A percentile compares a stretch with the other conserved stretches of the same genome.
Evolutionary conservation across 2,329 filamentous ascomycete species (phyloP).

Genomic region (Dactylonectria estremocensis): DNA sequence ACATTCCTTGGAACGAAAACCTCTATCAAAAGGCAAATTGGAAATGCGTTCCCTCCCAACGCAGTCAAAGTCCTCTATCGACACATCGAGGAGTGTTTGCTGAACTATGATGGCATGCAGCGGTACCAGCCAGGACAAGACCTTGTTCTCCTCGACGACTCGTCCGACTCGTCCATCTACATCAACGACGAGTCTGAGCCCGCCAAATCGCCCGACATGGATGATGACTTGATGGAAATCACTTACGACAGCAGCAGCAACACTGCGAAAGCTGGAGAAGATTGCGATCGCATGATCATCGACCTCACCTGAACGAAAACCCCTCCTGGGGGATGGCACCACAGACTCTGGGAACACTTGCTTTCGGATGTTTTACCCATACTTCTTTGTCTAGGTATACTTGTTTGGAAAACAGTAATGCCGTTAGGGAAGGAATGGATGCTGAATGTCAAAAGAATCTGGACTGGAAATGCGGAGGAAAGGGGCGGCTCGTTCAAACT

Average conservation of each 20-base stretch:
- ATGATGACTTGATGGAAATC: slow-evolving; percentile 39
- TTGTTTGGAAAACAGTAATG: slow-evolving; percentile 22
- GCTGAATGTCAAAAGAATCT: slow-evolving; percentile 15
- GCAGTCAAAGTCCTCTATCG: slow-evolving; percentile 66
- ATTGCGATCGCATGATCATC: slow-evolving; percentile 34
- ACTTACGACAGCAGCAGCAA: background rate
- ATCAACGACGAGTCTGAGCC: slow-evolving; percentile 21
- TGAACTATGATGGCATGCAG: slow-evolving; percentile 58
- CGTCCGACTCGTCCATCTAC: slow-evolving; percentile 36
- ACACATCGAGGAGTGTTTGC: slow-evolving; percentile 64
- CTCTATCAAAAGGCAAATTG: slow-evolving; percentile 75
- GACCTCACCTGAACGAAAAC: slow-evolving; percentile 37
- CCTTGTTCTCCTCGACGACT: slow-evolving; percentile 45
- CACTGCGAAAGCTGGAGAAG: background rate
- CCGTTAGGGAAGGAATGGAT: slow-evolving; percentile 2
- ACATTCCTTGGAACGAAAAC: slow-evolving; percentile 64
- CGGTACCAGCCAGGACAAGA: slow-evolving; percentile 38
- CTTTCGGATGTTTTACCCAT: slow-evolving; percentile 7
- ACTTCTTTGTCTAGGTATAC: slow-evolving; percentile 7
- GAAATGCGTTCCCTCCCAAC: slow-evolving; percentile 82
- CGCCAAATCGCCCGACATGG: slow-evolving; percentile 43
- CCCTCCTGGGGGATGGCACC: background rate
- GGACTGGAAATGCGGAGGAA: slow-evolving; percentile 1
- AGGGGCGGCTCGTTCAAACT: slow-evolving; percentile 1
- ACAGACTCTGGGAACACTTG: background rate